A percentile compares a stretch with the other conserved stretches of the same genome.
Conservation (phyloP, 2,329 filamentous ascomycete genomes). For the Paecilomyces sp. region DNA sequence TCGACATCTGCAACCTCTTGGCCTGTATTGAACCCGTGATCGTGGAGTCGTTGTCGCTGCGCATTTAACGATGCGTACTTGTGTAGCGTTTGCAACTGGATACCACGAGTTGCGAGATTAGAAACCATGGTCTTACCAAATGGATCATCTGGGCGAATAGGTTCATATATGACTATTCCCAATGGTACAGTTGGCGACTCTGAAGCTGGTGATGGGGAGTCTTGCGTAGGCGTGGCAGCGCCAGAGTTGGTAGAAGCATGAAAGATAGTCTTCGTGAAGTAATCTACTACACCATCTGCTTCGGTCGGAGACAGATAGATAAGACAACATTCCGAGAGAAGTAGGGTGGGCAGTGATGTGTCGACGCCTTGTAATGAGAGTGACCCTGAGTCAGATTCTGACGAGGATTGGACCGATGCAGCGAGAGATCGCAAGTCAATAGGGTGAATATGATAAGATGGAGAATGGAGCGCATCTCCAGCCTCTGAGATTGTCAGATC, state of each 20-base stretch:
- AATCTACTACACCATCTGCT: constrained; percentile 57
- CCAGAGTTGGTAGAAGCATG: constrained; percentile 23
- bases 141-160: constrained; percentile 71
- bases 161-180: constrained; percentile 77
- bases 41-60: constrained; percentile 60
- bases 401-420: constrained; percentile 4
- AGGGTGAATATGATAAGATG: constrained; percentile 50
- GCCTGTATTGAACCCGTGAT: constrained; percentile 57
- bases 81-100: constrained; percentile 75
- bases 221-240: constrained; percentile 2
- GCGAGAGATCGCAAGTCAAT: constrained; percentile 61
- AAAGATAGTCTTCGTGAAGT: constrained; percentile 52
- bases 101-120: constrained; percentile 75
- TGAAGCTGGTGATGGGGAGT: not conserved
- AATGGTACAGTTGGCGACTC: constrained; percentile 37
- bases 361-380: constrained; percentile 42
- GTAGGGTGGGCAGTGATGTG: constrained; percentile 62
- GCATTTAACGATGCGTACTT: constrained; percentile 61
- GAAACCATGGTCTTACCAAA: constrained; percentile 90
- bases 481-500: constrained; percentile 29
- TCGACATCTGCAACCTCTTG: constrained; percentile 55
- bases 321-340: constrained; percentile 93
- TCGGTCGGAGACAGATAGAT: constrained; percentile 69
- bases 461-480: constrained; percentile 39
- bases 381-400: constrained; percentile 15